These are phyloP conservation scores for Aspergillus egyptiacus DNA, from an alignment of 495 filamentous ascomycete species.

Conservation along the genomic window DNA sequence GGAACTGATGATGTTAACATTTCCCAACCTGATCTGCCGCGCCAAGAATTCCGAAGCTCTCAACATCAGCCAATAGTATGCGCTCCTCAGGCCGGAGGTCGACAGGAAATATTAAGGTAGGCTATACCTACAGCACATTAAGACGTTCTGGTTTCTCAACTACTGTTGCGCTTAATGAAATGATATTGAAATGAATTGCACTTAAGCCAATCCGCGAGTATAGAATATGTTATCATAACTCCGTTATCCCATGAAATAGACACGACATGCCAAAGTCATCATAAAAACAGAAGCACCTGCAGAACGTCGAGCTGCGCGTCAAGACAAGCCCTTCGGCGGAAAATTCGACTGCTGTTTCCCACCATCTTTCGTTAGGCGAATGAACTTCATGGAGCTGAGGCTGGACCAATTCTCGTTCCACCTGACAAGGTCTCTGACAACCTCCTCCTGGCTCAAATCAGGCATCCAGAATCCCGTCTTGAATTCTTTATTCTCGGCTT, in stretches of 20 bases:
- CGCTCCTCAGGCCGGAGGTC: background rate
- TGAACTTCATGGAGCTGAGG: conserved; percentile 54
- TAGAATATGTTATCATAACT: conserved; percentile 6
- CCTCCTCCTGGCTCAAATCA: conserved; percentile 50
- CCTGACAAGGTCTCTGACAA: conserved; percentile 43
- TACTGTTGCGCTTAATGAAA: too few species aligned
- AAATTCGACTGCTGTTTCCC: conserved; percentile 53
- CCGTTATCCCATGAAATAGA: conserved; percentile 23
- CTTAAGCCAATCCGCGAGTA: background rate
- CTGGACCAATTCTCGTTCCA: conserved; percentile 62
- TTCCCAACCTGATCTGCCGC: conserved; percentile 11
- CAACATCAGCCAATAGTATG: background rate
- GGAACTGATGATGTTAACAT: conserved; percentile 34
- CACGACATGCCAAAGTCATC: conserved; percentile 6
- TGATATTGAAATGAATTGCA: too few species aligned
- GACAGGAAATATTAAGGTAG: background rate
- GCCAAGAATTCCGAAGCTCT: conserved; percentile 29
- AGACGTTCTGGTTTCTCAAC: too few species aligned
- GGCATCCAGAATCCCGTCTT: conserved; percentile 76
- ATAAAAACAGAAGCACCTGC: conserved; percentile 7
- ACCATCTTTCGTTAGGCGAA: conserved; percentile 56
- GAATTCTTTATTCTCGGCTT: conserved; percentile 71
- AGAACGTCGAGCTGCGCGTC: conserved; percentile 9
- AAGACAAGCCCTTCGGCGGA: conserved; percentile 60
- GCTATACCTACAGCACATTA: too few species aligned